Base-by-base conservation (phyloP, 1,284 basidiomycete species). In the Cutaneotrichosporon cutaneum region DNA sequence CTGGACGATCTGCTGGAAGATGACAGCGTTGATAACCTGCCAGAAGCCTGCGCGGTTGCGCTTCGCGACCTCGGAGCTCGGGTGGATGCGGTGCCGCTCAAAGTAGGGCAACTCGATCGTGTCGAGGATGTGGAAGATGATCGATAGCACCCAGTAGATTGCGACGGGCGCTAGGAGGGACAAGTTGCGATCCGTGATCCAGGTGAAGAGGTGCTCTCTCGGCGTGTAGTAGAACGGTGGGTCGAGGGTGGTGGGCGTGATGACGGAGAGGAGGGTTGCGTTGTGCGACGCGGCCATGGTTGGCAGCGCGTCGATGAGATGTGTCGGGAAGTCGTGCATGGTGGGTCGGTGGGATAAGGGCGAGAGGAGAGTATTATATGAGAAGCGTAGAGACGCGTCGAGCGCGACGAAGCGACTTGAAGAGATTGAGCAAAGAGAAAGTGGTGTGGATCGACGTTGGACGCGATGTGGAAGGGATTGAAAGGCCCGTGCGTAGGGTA, bases 1-100 rank as follows among this genome's bases (percentile, higher is more conserved):
- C 80, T 99, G 96, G 2, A 98, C 74, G 33, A 85, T 72, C 67
- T 99, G 94, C 78, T 96, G 92, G 35, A 93, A 69, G 18, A 94
- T 57, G 57, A 98, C 94, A 4, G 90, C 90, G 71, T 82, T 79
- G 53, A 95, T 72, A 58, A 98, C 94, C 64, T 90, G 78, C 1
- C 72, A 64, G 11, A 86, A 84, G 0, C 88, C 86, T 11, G 88
- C 94, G 18, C 87, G 85, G 76, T 99, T 99, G 61, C 87, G 83
- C 3, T 85, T 77, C 65, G 84, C 84, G 65, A 93, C 86, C 76
- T 98, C 94, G 14, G 82, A 83, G 0, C 90, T 89, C 59, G 94
- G 90, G 78, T 99, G 95, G 59, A 99, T 87, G 44, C 93, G 85
- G 77, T 91, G 90, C 63, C 85, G 85, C 69, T 96, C 88, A 47